phyloP scores from a whole-genome alignment of 2,329 filamentous ascomycete genomes.

The Cladosporium sp. region DNA sequence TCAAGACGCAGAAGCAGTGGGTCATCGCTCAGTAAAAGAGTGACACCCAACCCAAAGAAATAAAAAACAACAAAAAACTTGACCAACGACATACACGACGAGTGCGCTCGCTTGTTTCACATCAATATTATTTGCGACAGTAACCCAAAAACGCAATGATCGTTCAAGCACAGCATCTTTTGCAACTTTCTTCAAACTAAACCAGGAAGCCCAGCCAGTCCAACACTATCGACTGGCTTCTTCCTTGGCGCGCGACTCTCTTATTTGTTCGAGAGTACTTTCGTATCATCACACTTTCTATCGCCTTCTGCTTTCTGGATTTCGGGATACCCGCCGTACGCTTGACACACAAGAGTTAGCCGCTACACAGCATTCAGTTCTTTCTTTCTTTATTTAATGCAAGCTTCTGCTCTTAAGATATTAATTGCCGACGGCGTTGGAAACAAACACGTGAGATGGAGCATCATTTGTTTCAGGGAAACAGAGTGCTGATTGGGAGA shows the following conservation, averaged over 20 bases:
- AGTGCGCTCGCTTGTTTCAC: conserved; percentile 4
- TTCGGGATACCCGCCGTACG: neutral
- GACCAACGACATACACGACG: conserved; percentile 2
- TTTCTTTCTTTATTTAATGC: neutral
- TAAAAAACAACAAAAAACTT: neutral
- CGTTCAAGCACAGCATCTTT: conserved; percentile 14
- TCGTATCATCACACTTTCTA: neutral
- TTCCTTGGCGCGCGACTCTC: neutral
- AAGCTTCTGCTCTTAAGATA: neutral
- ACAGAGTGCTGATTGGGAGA: neutral
- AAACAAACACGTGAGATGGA: neutral
- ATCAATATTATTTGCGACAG: neutral
- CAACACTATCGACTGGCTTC: neutral
- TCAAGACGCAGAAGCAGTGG: conserved; percentile 26
- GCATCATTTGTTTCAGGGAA: neutral
- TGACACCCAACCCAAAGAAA: neutral
- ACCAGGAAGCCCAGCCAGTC: neutral
- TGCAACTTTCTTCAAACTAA: neutral
- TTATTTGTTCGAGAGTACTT: neutral
- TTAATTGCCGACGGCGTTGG: neutral
- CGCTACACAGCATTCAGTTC: conserved; percentile 1
- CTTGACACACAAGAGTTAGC: neutral
- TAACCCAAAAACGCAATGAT: neutral
- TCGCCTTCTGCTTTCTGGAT: neutral
- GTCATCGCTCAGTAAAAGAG: conserved; percentile 14